Base-by-base conservation (phyloP, 1,139 yeast species). In the Hanseniaspora sp. region DNA sequence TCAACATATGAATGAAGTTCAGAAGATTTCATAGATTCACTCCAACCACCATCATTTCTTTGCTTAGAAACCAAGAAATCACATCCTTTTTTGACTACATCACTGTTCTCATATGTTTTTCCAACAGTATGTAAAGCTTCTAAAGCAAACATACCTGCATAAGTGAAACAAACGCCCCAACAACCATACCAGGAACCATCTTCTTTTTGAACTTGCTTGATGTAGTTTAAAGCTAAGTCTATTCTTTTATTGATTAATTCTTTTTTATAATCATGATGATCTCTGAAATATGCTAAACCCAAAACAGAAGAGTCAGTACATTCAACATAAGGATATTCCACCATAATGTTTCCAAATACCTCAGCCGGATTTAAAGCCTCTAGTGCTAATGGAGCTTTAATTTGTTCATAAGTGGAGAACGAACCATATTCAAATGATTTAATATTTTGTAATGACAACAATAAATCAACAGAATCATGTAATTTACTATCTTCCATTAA, bases 111-210 rank as follows among this genome's bases (percentile, higher is more conserved):
- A 64, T 87, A 92, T 1, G 67, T 71, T 57, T 76, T 75, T 1
- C 83, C 86, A 30, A 83, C 83, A 2, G 94, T 78, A 42, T 79
- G 72, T 53, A 92, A 73, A 0, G 98, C 97, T 63, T 94, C 99
- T 35, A 92, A 70, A 0, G 99, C 98, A 77, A 94, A 94, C 98
- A 94, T 94, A 1, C 92, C 85, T 0, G 98, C 97, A 69, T 94
- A 94, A 0, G 96, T 86, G 65, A 77, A 88, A 65, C 99, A 94
- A 11, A 94, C 83, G 45, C 98, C 99, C 99, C 99, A 94, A 45
- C 90, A 82, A 1, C 99, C 99, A 66, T 90, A 94, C 97, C 98
- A 94, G 9, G 95, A 82, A 0, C 99, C 99, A 66, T 92, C 96
- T 0, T 66, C 64, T 46, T 75, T 72, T 67, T 94, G 98, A 1